Base-by-base conservation (phyloP, 495 filamentous ascomycete species). In the Penicillium macrosclerotiorum region DNA sequence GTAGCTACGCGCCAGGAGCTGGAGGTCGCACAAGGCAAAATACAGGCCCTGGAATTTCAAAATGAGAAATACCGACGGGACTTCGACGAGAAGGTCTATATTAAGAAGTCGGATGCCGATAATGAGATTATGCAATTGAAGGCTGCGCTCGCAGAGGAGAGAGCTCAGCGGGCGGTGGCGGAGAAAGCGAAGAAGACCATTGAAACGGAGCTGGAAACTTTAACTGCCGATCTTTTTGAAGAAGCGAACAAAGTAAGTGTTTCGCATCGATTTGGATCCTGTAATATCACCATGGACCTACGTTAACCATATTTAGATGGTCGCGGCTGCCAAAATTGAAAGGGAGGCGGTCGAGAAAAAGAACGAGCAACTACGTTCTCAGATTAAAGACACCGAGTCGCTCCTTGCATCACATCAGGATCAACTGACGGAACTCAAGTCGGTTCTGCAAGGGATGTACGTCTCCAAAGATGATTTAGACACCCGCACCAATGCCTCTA, bases 211-310 rank as follows among this genome's bases (percentile, higher is more conserved):
- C 72, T 98, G 23, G 93, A 97, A 67, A 84, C 80, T 35, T 69
- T 97, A 40, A 96, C 94, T 8, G 80, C 89, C 4, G 89, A 87
- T 19, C 74, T 98, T 13, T 97, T 98, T 49, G 89, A 95, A 62
- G 92, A 97, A 74, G 93, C 93, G 24, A 96, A 98, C 63, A 80
- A 79, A 76, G 84, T 87, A 65, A 25, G 64, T 42, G 26, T 39
- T 34, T 27, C 23, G 5, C 11, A 5, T 27, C 22, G 33, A 47
- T 18, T 33, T 25, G 19, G 8, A 32, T 49, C 23, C 20, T 26
- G 27, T 18, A 18, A 35, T 42, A 8, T 8, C 37, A 11, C 22
- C 40, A 34, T 18, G 31, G 31, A 47, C 36, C 17, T 11, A 19
- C 43, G n/a, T 67, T 77, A 49, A 76, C 43, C 38, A 5, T 37